phyloP scores from a whole-genome alignment of 2,329 filamentous ascomycete species.

The Neofusicoccum ribis region DNA sequence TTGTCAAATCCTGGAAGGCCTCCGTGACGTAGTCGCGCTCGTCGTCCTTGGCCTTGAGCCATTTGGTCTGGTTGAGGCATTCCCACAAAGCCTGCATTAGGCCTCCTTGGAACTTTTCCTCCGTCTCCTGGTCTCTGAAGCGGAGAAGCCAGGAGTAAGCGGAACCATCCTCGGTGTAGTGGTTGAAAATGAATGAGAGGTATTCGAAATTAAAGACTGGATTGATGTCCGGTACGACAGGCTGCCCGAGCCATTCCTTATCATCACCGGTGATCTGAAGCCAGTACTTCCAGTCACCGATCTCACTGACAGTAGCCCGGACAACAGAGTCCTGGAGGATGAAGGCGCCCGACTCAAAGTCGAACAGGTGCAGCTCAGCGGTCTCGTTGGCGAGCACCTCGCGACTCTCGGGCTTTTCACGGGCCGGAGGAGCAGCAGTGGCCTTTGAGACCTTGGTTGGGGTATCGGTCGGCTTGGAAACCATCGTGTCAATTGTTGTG shows the following conservation, averaged over 20 bases:
- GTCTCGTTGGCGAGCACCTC: conserved; percentile 74
- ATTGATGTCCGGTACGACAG: conserved; percentile 87
- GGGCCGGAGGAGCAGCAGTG: conserved; percentile 62
- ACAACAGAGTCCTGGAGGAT: conserved; percentile 74
- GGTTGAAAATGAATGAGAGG: conserved; percentile 98
- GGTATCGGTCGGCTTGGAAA: conserved; percentile 38
- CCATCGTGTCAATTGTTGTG: conserved; percentile 16
- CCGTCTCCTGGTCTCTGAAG: conserved; percentile 78
- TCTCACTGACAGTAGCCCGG: conserved; percentile 77
- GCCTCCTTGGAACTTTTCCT: conserved; percentile 88
- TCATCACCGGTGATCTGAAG: conserved; percentile 77
- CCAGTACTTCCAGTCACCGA: conserved; percentile 95
- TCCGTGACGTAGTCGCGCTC: conserved; percentile 94
- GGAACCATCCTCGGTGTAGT: conserved; percentile 83
- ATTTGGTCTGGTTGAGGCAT: conserved; percentile 90
- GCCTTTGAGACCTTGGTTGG: conserved; percentile 48
- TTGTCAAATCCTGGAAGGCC: conserved; percentile 89
- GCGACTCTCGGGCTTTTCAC: conserved; percentile 63
- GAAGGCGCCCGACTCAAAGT: conserved; percentile 85
- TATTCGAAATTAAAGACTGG: conserved; percentile 99
- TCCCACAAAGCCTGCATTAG: conserved; percentile 97
- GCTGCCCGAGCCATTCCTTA: conserved; percentile 82
- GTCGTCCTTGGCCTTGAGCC: conserved; percentile 87
- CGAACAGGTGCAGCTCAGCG: conserved; percentile 90
- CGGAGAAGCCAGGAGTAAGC: conserved; percentile 95